Evolutionary conservation across 2,329 filamentous ascomycete species (phyloP), one percentile per base, ranked within the genome.

Genomic region (Allantophomopsis lycopodina): DNA sequence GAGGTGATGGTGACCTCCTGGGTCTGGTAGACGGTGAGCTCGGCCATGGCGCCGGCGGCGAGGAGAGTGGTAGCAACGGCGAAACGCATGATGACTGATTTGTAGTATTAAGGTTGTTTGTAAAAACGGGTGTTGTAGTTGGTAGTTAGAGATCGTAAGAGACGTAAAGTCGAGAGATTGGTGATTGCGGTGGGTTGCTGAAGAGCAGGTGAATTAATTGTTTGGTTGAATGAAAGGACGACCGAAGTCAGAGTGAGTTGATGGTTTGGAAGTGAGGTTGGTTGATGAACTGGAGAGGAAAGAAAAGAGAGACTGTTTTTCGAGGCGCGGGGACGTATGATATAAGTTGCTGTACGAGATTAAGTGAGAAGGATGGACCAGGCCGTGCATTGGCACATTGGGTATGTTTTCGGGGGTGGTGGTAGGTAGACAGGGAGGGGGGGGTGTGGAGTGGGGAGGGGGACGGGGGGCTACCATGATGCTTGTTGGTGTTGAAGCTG

Each of bases 1-100:
- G 62, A 66, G 56, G 64, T 70, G 60, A 69, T 63, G 58, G 66
- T 70, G 44, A 69, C 62, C 44, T 69, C 57, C 50, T 69, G 61
- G 44, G 66, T 69, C 52, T 59, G 55, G 59, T 67, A 68, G 54
- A 68, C 56, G 51, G 64, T 66, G 33, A 40, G 37, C 38, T 54
- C 51, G 37, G 50, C 55, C 39, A 53, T 55, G 41, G 50, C 54
- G 41, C 52, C 48, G 48, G 56, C 56, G 47, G 56, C 46, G 41
- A 57, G 36, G 48, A 50, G 50, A 52, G 55, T 38, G 48, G 57
- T 49, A 43, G 51, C 46, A 40, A 50, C 43, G 34, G 55, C 50
- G 57, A 55, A 60, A 52, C 55, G 56, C 59, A 61, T 61, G 40
- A 58, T 61, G 58, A 56, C 50, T 46, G 46, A 35, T 50, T 46